phyloP scores from a whole-genome alignment of 176 grass and related monocot genomes.

The Urochloa ruziziensis region DNA sequence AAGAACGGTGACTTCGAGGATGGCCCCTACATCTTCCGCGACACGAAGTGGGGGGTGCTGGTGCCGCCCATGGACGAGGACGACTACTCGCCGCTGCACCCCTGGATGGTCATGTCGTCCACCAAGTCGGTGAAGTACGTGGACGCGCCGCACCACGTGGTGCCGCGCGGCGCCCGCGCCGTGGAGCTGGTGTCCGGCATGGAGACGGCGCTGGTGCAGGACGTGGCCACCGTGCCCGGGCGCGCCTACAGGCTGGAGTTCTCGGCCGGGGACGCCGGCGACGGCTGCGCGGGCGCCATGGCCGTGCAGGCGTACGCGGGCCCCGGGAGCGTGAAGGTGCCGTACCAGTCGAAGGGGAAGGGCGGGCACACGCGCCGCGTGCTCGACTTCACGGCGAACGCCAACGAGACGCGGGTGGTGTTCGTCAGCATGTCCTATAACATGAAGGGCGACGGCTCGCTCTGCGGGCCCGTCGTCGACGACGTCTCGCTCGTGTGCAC shows the following conservation, averaged over 20 bases:
- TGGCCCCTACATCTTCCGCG: slow-evolving; percentile 52
- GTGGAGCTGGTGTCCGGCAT: slow-evolving; percentile 58
- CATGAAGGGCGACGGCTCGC: slow-evolving; percentile 52
- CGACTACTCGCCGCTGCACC: slow-evolving; percentile 50
- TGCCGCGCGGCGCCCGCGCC: slow-evolving; percentile 55
- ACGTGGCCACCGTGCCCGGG: slow-evolving; percentile 40
- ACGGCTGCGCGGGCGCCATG: slow-evolving; percentile 52
- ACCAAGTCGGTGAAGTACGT: slow-evolving; percentile 61
- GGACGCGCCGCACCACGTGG: slow-evolving; percentile 54
- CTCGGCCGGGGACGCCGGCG: slow-evolving; percentile 45
- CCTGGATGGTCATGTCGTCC: slow-evolving; percentile 50
- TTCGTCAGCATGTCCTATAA: slow-evolving; percentile 47
- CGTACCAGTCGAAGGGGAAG: slow-evolving; percentile 41
- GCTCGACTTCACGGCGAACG: slow-evolving; percentile 51
- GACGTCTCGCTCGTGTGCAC: slow-evolving; percentile 38
- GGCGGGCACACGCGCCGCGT: slow-evolving; percentile 40
- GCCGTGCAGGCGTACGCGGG: slow-evolving; percentile 44
- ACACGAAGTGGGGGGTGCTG: slow-evolving; percentile 49
- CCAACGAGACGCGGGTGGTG: slow-evolving; percentile 37
- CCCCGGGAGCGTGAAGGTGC: slow-evolving; percentile 16
- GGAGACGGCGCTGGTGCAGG: slow-evolving; percentile 64
- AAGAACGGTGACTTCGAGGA: slow-evolving; percentile 71
- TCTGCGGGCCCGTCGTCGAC: slow-evolving; percentile 60
- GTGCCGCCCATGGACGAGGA: slow-evolving; percentile 63
- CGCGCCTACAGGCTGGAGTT: slow-evolving; percentile 46